phyloP scores from a whole-genome alignment of 169 alveolate species.

The Cyclospora cayetanensis region DNA sequence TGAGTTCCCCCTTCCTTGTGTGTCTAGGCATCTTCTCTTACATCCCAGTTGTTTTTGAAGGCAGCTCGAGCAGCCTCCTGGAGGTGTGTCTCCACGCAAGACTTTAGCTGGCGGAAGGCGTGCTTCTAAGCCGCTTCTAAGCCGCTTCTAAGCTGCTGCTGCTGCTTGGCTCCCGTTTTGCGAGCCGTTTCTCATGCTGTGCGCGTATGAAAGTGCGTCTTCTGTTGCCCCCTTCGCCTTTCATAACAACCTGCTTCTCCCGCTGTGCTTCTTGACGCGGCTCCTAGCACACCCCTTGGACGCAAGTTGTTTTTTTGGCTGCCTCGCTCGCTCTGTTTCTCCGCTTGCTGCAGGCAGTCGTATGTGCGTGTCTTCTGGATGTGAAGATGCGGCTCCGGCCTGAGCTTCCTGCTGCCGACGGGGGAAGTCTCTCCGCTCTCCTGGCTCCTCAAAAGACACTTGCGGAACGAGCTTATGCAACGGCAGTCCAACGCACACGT shows the following conservation, averaged over 20 bases:
- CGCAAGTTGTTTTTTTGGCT: background rate
- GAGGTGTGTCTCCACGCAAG: conserved; percentile 7
- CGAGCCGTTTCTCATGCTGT: background rate
- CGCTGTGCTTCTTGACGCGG: too few relatives aligned
- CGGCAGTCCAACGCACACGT: background rate
- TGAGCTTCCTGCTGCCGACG: background rate
- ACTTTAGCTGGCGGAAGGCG: background rate
- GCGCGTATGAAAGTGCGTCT: too few relatives aligned
- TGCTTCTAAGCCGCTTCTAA: background rate
- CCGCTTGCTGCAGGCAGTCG: background rate
- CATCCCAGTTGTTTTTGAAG: background rate
- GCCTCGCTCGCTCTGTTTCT: background rate
- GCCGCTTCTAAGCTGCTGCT: background rate
- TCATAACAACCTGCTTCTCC: too few relatives aligned
- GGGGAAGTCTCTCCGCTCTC: background rate
- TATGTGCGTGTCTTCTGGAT: conserved; percentile 8
- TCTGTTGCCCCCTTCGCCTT: too few relatives aligned
- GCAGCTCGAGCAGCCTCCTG: conserved; percentile 24
- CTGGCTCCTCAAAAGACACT: background rate
- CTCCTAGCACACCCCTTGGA: too few relatives aligned
- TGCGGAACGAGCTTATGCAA: background rate
- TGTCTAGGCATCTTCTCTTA: background rate
- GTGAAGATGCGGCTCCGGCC: background rate
- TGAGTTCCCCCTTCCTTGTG: too few relatives aligned
- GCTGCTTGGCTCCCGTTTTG: background rate